A percentile compares a stretch with the other conserved stretches of the same genome.
These are phyloP conservation scores for Westerdykella ornata DNA, from an alignment of 2,329 filamentous ascomycete species.

Conservation along the genomic window DNA sequence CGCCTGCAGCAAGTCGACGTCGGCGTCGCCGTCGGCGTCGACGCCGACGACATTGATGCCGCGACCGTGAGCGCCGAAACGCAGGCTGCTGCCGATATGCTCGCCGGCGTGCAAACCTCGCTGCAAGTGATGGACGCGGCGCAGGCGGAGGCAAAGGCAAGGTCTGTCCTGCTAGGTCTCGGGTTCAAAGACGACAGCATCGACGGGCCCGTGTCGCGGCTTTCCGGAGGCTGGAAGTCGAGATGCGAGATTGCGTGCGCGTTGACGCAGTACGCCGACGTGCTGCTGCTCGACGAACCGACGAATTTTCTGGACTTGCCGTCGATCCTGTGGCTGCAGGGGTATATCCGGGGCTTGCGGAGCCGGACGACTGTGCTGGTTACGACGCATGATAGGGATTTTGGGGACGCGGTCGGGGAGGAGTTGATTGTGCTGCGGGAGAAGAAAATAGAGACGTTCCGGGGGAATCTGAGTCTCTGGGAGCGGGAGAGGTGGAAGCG, in stretches of 20 bases:
- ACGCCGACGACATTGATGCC: conserved; percentile 51
- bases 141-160: conserved; percentile 59
- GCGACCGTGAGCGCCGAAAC: conserved; percentile 58
- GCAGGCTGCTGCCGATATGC: conserved; percentile 61
- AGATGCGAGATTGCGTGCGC: conserved; percentile 44
- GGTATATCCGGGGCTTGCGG: conserved; percentile 56
- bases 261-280: conserved; percentile 65
- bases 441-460: conserved; percentile 64
- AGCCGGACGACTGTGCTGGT: conserved; percentile 60
- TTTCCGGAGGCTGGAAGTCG: conserved; percentile 60
- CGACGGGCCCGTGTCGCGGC: conserved; percentile 52
- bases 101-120: conserved; percentile 61
- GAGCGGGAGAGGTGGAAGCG: conserved; percentile 62
- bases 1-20: conserved; percentile 48
- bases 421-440: conserved; percentile 72
- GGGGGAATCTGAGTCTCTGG: conserved; percentile 66
- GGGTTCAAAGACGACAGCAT: conserved; percentile 62
- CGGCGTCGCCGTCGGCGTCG: conserved; percentile 52
- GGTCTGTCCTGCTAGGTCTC: conserved; percentile 56
- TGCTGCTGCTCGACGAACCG: conserved; percentile 78
- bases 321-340: conserved; percentile 78
- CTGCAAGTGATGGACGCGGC: conserved; percentile 56
- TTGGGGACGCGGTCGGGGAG: conserved; percentile 66
- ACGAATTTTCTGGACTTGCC: conserved; percentile 81
- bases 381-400: conserved; percentile 79